Base-by-base conservation (phyloP, 2,329 filamentous ascomycete species). In the Claviceps digitariae region DNA sequence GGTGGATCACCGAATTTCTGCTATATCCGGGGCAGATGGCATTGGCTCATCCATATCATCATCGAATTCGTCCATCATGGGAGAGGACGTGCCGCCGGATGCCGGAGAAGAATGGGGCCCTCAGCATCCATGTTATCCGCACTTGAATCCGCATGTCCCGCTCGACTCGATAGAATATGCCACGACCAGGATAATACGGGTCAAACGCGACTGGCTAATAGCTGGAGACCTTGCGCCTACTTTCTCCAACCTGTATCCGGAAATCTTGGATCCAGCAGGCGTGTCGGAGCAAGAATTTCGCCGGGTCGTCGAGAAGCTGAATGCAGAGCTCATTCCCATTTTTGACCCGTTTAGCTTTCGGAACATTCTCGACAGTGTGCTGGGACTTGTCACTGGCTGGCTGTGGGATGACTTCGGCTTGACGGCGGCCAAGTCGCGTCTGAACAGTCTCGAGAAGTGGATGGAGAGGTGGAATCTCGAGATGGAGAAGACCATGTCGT, bases 221-320 rank as follows among this genome's bases (percentile, higher is more conserved):
- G 80, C 84, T 56, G 93, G 91, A 38, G 93, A 98, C 67, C 73
- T 95, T 29, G 91, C 90, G 1, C 93, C 93, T 0, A 89, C 90
- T 0, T 97, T 94, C 65, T 93, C 88, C 17, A 96, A 97, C 62
- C 75, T 96, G 2, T 98, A 98, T 63, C 93, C 93, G 0, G 93
- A 98, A 65, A 95, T 98, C 54, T 74, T 98, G 8, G 90, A 96
- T 59, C 88, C 90, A 0, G 81, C 81, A 0, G 81, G 90, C 34
- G 72, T 98, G 45, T 78, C 81, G 1, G 93, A 98, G 67, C 83
- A 84, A 55, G 88, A 95, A 61, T 98, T 98, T 64, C 82, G 93
- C 3, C 76, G 76, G 12, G 72, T 97, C 31, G 81, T 98, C 53
- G 82, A 90, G 55, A 86, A 83, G 62, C 76, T 97, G 52, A 98